Evolutionary conservation across 1,284 basidiomycete species (phyloP).

Genomic region (Tilletia caries): DNA sequence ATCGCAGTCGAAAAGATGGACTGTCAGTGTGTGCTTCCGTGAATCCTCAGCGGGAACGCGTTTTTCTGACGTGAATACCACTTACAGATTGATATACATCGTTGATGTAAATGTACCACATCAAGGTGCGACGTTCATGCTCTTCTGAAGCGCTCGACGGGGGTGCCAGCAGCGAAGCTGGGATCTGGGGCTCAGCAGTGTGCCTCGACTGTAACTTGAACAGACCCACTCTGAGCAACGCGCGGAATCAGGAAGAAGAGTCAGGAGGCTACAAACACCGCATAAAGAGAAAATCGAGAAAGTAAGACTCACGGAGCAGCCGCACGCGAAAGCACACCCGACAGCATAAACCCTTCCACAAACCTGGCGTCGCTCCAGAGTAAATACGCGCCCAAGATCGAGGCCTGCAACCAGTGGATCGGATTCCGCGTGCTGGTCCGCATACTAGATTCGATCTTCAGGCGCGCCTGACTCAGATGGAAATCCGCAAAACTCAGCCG

Average conservation of each 20-base stretch:
- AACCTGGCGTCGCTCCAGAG: slow-evolving; percentile 19
- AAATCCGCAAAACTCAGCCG: slow-evolving; percentile 22
- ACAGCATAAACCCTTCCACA: slow-evolving; percentile 18
- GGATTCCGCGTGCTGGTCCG: slow-evolving; percentile 12
- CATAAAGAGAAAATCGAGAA: neutral
- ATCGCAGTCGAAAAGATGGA: no score
- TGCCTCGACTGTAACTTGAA: slow-evolving; percentile 20
- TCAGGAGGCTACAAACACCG: neutral
- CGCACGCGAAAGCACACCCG: neutral
- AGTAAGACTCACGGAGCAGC: slow-evolving; percentile 11
- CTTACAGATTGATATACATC: slow-evolving; percentile 18
- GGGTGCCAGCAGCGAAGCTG: slow-evolving; percentile 6
- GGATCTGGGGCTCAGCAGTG: neutral
- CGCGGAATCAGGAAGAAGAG: neutral
- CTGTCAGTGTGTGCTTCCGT: no score
- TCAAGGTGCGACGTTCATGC: slow-evolving; percentile 20
- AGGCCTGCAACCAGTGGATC: slow-evolving; percentile 21
- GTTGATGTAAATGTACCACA: slow-evolving; percentile 25
- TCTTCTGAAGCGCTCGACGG: slow-evolving; percentile 15
- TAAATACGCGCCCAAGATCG: slow-evolving; percentile 14
- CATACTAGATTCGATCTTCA: slow-evolving; percentile 17
- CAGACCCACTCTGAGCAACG: slow-evolving; percentile 9
- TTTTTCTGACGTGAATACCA: neutral
- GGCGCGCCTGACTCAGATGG: slow-evolving; percentile 19
- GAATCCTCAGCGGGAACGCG: no score